phyloP scores from a whole-genome alignment of 176 grass and related monocot genomes.

The Aegilops tauschii region DNA sequence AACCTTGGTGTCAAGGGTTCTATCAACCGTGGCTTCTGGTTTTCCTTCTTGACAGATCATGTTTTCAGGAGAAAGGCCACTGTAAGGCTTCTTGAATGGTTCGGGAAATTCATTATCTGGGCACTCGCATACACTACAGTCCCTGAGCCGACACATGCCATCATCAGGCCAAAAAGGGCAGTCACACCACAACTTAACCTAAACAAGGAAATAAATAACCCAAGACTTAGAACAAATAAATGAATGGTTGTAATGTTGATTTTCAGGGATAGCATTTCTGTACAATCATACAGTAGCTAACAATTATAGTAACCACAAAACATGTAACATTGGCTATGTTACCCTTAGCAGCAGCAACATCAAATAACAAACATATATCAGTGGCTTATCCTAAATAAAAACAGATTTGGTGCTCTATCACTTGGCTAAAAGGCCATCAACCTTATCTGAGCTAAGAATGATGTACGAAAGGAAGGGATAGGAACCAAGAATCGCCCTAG shows the following conservation, averaged over 20 bases:
- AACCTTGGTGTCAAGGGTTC: conserved; percentile 76
- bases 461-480: background rate
- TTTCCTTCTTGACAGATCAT: conserved; percentile 91
- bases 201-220: background rate
- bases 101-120: conserved; percentile 93
- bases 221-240: conserved; percentile 11
- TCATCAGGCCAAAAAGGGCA: conserved; percentile 98
- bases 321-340: background rate
- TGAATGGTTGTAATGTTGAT: background rate
- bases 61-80: conserved; percentile 46
- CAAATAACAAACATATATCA: background rate
- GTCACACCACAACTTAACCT: conserved; percentile 98
- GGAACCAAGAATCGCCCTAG: background rate
- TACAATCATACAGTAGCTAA: background rate
- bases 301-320: background rate
- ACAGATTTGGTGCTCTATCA: background rate
- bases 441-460: background rate
- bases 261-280: background rate
- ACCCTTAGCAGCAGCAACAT: background rate
- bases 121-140: conserved; percentile 94
- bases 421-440: background rate
- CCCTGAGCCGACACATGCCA: conserved; percentile 86
- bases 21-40: conserved; percentile 82
- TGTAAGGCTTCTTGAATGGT: conserved; percentile 69
- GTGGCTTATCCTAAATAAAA: background rate